Base-by-base conservation (phyloP, 169 alveolate genomes). In the Babesia caballi region DNA sequence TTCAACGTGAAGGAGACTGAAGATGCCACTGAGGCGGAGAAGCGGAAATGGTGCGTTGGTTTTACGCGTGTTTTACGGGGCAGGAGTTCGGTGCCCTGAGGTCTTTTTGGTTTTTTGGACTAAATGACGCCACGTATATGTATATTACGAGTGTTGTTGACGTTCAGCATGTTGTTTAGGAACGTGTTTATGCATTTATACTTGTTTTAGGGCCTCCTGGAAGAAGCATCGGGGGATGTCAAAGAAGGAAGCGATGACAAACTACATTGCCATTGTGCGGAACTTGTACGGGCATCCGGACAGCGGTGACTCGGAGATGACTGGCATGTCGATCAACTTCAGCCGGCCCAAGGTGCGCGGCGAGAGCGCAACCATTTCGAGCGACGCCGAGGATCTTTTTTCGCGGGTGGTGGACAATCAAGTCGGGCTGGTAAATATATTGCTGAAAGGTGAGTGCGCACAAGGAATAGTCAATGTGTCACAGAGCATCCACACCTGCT, bases 201-300 rank as follows among this genome's bases (percentile, higher is more conserved):
- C 53, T 14, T 4, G 28, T 21, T 30, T 6, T 36, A 76, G 85
- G 72, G 61, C 53, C 2, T 49, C 44, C 0, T 76, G 85, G 85
- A 33, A 63, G 66, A 76, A 60, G 41, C 52, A 36, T 32, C 54
- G 23, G 40, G 81, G 81, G 21, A 50, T 66, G 85, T 53, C 81
- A 5, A 53, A 51, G 30, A 51, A 49, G 63, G 85, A 65, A 5
- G 78, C 85, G 28, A 51, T 44, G 73, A 27, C 49, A 14, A 65
- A 53, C n/a, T 76, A 76, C 77, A 69, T 76, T 9, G 57, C 44
- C 17, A 17, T 46, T 7, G 71, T 69, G 19, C 51, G 66, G 14
- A 23, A 52, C 17, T 11, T 38, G 40, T 67, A 21, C 49, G 65
- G 67, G 14, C 32, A 50, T 41, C 28, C 33, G 12, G 54, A 36